A percentile compares a stretch with the other conserved stretches of the same genome.
phyloP scores from a whole-genome alignment of 2,329 filamentous ascomycete species.

The Botryotinia convoluta region DNA sequence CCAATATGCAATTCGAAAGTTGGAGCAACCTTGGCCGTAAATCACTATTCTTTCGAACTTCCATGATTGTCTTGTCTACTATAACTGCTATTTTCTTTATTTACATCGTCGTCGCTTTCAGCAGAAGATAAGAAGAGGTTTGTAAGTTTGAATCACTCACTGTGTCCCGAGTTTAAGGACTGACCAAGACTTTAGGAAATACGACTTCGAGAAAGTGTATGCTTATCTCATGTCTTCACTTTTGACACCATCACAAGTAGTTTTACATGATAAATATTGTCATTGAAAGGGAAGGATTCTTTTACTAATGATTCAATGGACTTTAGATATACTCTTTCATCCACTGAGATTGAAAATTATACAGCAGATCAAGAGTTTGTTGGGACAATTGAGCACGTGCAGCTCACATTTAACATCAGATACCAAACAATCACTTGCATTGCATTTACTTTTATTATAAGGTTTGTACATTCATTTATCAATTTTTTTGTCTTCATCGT shows the following conservation, averaged over 20 bases:
- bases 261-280: background rate
- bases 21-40: background rate
- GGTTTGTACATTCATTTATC: background rate
- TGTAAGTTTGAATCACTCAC: background rate
- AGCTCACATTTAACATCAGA: background rate
- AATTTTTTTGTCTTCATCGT: background rate
- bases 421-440: constrained; percentile 3
- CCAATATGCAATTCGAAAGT: background rate
- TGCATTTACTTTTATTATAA: constrained; percentile 4
- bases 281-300: background rate
- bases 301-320: background rate
- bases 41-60: background rate
- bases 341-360: background rate
- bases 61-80: background rate
- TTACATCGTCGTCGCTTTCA: background rate
- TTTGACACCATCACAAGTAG: background rate
- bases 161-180: background rate
- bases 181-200: background rate
- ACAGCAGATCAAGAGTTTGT: background rate
- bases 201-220: background rate
- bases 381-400: background rate
- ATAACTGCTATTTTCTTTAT: background rate
- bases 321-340: background rate
- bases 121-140: background rate
- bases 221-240: background rate